phyloP scores from a whole-genome alignment of 305 asterid genomes.

The Fraxinus dipetala region DNA sequence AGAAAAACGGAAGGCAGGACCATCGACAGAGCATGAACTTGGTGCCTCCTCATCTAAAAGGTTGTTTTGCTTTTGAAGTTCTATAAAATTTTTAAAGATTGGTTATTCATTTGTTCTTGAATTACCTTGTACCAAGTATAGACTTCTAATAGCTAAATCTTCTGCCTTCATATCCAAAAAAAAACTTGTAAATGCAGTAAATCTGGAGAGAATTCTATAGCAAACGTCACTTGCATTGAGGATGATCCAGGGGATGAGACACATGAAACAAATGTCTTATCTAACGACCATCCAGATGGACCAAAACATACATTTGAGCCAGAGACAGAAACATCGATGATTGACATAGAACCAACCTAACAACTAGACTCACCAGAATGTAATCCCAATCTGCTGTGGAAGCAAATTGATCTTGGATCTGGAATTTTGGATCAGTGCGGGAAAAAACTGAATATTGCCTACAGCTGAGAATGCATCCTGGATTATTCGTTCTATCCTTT shows the following conservation, averaged over 20 bases:
- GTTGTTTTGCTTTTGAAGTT: constrained; percentile 27
- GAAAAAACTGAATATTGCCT: neutral
- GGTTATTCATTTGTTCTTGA: neutral
- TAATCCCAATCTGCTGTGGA: neutral
- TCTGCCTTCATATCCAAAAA: constrained; percentile 28
- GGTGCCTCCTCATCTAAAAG: constrained; percentile 39
- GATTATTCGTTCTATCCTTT: neutral
- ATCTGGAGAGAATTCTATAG: constrained; percentile 23
- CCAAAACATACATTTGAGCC: constrained; percentile 11
- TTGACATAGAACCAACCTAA: constrained; percentile 4
- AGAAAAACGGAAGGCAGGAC: constrained; percentile 25
- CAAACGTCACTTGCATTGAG: neutral
- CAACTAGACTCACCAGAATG: constrained; percentile 9
- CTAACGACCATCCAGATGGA: neutral
- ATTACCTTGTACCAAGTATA: neutral
- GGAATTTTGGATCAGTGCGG: neutral
- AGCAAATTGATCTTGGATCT: neutral
- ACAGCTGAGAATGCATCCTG: neutral
- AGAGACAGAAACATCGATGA: constrained; percentile 8
- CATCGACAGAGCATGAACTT: constrained; percentile 21
- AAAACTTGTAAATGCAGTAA: constrained; percentile 4
- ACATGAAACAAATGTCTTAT: constrained; percentile 7
- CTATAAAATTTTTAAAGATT: neutral
- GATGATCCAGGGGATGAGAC: constrained; percentile 21
- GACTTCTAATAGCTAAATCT: constrained; percentile 4